Evolutionary conservation across 176 grass and related monocot genomes (phyloP).

Genomic region (Oryza rufipogon): DNA sequence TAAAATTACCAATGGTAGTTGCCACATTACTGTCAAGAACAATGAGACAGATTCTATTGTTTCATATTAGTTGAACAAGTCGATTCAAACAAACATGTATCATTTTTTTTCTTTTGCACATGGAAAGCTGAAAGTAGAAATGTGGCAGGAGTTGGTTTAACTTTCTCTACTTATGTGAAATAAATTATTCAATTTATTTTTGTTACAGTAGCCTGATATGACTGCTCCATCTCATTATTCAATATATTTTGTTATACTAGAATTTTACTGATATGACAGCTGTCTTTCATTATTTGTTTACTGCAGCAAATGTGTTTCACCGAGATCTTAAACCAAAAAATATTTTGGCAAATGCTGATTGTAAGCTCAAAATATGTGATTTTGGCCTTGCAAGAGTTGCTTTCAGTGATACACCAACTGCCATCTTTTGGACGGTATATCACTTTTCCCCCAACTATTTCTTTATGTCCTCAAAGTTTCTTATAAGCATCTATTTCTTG

Average conservation of each 20-base stretch:
- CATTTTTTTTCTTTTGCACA: not conserved
- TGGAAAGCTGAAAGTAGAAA: not conserved
- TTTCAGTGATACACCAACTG: constrained; percentile 74
- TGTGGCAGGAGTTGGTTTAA: not conserved
- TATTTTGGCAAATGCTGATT: constrained; percentile 79
- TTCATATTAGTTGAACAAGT: not conserved
- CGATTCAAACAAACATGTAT: not conserved
- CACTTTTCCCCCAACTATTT: not conserved
- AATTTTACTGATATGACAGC: not conserved
- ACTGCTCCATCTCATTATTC: not conserved
- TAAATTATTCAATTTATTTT: not conserved
- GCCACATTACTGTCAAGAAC: not conserved
- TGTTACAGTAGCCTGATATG: not conserved
- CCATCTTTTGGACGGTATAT: constrained; percentile 83
- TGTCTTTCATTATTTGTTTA: constrained; percentile 13
- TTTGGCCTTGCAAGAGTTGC: constrained; percentile 83
- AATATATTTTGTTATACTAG: not conserved
- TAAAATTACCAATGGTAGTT: not conserved
- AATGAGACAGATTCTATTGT: not conserved
- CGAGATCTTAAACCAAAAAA: constrained; percentile 83
- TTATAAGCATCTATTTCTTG: not conserved
- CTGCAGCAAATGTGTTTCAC: constrained; percentile 72
- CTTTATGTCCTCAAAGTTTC: not conserved
- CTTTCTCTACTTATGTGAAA: not conserved
- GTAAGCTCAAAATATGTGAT: constrained; percentile 89